Evolutionary conservation across 768 basidiomycete genomes (phyloP), one percentile per base, ranked within the genome.

Genomic region (Russula ochroleuca): DNA sequence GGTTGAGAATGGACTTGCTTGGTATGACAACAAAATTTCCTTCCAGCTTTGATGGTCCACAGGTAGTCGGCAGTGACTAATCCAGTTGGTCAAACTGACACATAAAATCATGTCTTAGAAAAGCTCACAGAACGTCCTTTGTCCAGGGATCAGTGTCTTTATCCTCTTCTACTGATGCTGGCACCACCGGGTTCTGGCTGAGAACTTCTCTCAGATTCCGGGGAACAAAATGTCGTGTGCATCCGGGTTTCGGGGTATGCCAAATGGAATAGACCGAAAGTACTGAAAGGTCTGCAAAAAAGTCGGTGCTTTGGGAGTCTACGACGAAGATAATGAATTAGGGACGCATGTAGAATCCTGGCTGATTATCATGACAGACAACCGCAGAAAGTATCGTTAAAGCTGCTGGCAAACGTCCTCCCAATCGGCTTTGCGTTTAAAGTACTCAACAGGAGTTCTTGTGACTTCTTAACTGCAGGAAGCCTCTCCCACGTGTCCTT

Each of bases 241-340:
- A 41, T 7, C 63, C 63, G 11, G 23, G 28, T 40, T 15, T 67
- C 23, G 64, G 64, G 25, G 66, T 61, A 2, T 53, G 50, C 37
- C 28, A 40, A 31, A 67, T 57, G 28, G 64, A 45, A 23, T 38
- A 43, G 47, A 61, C 50, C 1, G 64, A 17, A 21, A 67, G 64
- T 9, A 59, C 50, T 8, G 49, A 33, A 23, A 56, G 25, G 5
- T 60, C 49, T 37, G 54, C 35, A 31, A 56, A 38, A 45, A 33
- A 40, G 37, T 64, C 25, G 31, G 48, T 8, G 17, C 5, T 40
- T 33, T 23, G 28, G 13, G 41, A 45, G 43, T 54, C 66, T 51
- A 47, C n/a, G 21, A n/a, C 19, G 43, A 45, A 41, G 23, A 38
- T 31, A 21, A 51, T 33, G 23, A 57, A 51, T 61, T 17, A 66